Conservation (phyloP, 1,139 yeast genomes). For the Pichia sp. region DNA sequence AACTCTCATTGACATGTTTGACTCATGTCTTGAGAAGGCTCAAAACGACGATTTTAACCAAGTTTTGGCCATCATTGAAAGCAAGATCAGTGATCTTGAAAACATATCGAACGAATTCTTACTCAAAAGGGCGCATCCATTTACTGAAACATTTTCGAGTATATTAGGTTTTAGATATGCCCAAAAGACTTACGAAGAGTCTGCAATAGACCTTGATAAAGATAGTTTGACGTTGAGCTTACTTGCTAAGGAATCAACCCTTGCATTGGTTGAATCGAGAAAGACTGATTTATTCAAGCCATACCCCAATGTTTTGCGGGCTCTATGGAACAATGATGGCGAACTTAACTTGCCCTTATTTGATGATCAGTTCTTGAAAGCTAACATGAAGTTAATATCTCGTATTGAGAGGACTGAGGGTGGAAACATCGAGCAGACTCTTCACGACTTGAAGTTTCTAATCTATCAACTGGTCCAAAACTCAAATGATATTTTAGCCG, state of each 20-base stretch:
- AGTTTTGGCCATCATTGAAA: constrained; percentile 32
- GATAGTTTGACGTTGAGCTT: constrained; percentile 29
- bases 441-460: constrained; percentile 45
- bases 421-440: constrained; percentile 41
- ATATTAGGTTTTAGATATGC: constrained; percentile 41
- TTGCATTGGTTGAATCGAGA: constrained; percentile 24
- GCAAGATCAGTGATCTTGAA: constrained; percentile 37
- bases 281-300: constrained; percentile 25
- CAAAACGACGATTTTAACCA: constrained; percentile 31
- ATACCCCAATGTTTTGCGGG: constrained; percentile 50
- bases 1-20: constrained; percentile 39
- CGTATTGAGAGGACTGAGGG: constrained; percentile 30
- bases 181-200: constrained; percentile 18
- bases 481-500: constrained; percentile 37
- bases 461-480: constrained; percentile 36
- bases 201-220: constrained; percentile 12
- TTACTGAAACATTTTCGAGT: constrained; percentile 40
- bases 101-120: constrained; percentile 44
- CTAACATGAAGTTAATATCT: constrained; percentile 14
- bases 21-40: constrained; percentile 34
- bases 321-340: constrained; percentile 38
- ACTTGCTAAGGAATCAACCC: constrained; percentile 32
- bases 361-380: constrained; percentile 29
- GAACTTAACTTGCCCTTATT: constrained; percentile 37
- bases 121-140: constrained; percentile 45